Evolutionary conservation across 768 basidiomycete genomes (phyloP).

Genomic region (Calocera cornea): DNA sequence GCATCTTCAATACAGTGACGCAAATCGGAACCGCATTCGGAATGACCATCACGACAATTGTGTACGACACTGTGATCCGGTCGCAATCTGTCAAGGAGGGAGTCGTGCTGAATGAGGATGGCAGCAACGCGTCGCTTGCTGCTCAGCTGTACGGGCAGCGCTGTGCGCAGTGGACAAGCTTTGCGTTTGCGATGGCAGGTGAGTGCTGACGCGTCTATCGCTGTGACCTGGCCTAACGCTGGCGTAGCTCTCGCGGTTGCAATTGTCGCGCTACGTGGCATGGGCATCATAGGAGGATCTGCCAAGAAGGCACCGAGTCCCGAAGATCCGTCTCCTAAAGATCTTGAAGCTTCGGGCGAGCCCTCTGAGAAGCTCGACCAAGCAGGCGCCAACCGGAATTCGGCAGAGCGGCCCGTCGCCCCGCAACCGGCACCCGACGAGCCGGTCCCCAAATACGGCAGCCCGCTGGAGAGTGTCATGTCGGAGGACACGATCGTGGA

Average conservation of each 20-base stretch:
- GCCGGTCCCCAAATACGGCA: neutral
- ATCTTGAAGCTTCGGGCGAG: neutral
- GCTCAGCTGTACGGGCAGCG: conserved; percentile 41
- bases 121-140: conserved; percentile 22
- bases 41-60: conserved; percentile 61
- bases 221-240: neutral
- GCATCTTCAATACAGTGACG: conserved; percentile 65
- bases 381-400: neutral
- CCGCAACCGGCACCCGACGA: neutral
- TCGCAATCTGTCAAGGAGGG: conserved; percentile 24
- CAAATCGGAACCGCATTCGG: conserved; percentile 63
- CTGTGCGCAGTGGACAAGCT: conserved; percentile 50
- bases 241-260: neutral
- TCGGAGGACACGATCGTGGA: neutral
- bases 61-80: conserved; percentile 43
- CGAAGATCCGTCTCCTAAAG: neutral
- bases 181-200: conserved; percentile 52
- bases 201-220: conserved; percentile 13
- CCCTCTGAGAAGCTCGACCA: neutral
- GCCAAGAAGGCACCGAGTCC: neutral
- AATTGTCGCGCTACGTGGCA: neutral
- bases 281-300: conserved; percentile 2
- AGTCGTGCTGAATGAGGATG: conserved; percentile 19
- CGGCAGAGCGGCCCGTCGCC: neutral
- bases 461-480: neutral